These are phyloP conservation scores for Tylopilus plumbeoviolaceoides DNA, from an alignment of 768 basidiomycete genomes.

Conservation along the genomic window DNA sequence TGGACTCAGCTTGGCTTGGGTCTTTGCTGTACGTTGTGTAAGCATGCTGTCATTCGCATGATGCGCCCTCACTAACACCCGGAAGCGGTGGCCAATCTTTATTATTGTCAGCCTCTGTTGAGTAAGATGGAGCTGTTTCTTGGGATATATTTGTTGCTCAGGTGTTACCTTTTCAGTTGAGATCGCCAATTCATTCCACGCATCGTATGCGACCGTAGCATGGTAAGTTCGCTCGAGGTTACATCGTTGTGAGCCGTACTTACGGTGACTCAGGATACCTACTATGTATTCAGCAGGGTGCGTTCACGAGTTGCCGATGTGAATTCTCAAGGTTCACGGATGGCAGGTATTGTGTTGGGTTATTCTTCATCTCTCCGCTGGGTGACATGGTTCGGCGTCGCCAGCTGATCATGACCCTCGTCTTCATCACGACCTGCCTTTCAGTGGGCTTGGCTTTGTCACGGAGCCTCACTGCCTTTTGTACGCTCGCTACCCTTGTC, in stretches of 20 bases:
- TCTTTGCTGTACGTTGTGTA: constrained; percentile 43
- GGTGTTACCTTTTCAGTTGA: constrained; percentile 11
- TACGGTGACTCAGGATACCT: constrained; percentile 44
- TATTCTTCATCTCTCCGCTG: constrained; percentile 42
- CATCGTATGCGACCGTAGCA: constrained; percentile 32
- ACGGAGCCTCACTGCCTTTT: constrained; percentile 29
- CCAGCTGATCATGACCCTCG: constrained; percentile 35
- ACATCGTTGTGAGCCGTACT: background rate
- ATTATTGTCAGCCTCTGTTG: constrained; percentile 78
- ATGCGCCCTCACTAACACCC: background rate
- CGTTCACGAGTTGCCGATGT: constrained; percentile 1
- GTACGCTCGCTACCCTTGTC: constrained; percentile 34
- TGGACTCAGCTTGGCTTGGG: constrained; percentile 46
- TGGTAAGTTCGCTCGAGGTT: constrained; percentile 14
- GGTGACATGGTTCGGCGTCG: constrained; percentile 45
- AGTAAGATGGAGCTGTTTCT: constrained; percentile 38
- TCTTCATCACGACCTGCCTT: constrained; percentile 33
- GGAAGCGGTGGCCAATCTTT: constrained; percentile 59
- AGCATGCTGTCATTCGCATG: constrained; percentile 14
- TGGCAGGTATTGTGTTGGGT: constrained; percentile 24
- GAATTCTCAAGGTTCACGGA: background rate
- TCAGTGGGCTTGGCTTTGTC: constrained; percentile 39
- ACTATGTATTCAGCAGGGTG: constrained; percentile 68
- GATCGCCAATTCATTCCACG: constrained; percentile 36
- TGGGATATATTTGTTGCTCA: background rate